Conservation (phyloP, 352 stramenopile genomes). For the Phytophthora tubulina region DNA sequence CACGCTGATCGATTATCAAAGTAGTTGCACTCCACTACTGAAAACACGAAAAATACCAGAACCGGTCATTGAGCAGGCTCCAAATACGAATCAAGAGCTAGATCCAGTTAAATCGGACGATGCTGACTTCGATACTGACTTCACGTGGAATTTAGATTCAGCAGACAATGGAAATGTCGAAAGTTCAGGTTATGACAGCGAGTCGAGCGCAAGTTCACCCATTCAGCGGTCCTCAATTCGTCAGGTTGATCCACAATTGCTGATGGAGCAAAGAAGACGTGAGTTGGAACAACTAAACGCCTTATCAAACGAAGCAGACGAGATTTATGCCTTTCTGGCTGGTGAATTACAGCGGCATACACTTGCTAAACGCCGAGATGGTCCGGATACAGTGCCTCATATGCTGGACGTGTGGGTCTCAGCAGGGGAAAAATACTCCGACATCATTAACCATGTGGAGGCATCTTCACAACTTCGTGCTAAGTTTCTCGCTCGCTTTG, state of each 20-base stretch:
- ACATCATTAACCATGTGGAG: conserved; percentile 58
- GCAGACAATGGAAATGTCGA: conserved; percentile 20
- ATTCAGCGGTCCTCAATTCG: conserved; percentile 3
- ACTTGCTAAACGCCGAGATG: conserved; percentile 43
- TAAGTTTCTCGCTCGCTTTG: conserved; percentile 60
- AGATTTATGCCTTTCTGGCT: conserved; percentile 67
- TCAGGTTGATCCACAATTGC: conserved; percentile 19
- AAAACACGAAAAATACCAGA: conserved; percentile 7
- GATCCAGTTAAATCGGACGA: conserved; percentile 24
- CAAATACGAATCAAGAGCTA: conserved; percentile 26
- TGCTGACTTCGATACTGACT: conserved; percentile 24
- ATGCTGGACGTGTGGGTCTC: conserved; percentile 77
- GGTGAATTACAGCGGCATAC: conserved; percentile 55
- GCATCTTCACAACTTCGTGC: conserved; percentile 34
- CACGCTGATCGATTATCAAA: conserved; percentile 63
- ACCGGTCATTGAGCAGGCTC: not conserved
- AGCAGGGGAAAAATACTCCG: conserved; percentile 73
- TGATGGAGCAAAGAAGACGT: conserved; percentile 12
- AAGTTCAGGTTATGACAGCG: conserved; percentile 20
- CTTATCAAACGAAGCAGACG: conserved; percentile 64
- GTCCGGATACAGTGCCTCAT: conserved; percentile 51
- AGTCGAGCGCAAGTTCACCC: conserved; percentile 27
- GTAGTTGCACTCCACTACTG: conserved; percentile 31
- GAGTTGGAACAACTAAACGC: conserved; percentile 34
- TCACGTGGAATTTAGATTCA: conserved; percentile 33